Base-by-base conservation (phyloP, 768 basidiomycete genomes). In the Boletus pseudo-olivaceus region DNA sequence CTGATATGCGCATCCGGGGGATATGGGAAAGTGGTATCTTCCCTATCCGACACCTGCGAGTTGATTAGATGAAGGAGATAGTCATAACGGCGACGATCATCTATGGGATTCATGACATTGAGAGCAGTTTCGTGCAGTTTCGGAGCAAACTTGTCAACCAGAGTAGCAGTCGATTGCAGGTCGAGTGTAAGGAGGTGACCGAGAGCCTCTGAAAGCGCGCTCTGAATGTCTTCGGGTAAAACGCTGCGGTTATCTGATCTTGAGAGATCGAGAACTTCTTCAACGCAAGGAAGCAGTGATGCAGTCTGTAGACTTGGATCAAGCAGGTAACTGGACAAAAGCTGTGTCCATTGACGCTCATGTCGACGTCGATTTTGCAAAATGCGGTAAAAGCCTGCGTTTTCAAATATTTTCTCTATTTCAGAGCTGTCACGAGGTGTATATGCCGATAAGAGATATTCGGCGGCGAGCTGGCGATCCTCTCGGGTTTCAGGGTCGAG, bases 381-480 rank as follows among this genome's bases (percentile, higher is more conserved):
- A 55, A 99, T 95, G 37, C 94, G 83, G 68, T 85, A 95, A 74
- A 99, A 99, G 0, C 91, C 87, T 1, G 96, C 94, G 10, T 74
- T 65, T 62, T 88, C 82, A 66, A 98, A 96, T 3, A 93, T 73
- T 10, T 66, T 66, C 38, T 87, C 70, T 49, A 96, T 78, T 20
- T 76, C 75, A 23, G 89, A 85, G 60, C 76, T 77, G 53, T 94
- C 85, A 58, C 87, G 85, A 0, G 96, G 97, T 37, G 83, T 91
- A 68, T 97, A 98, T 0, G 81, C 82, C 2, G 97, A 99, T 17
- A 98, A 78, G 32, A 99, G 82, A 68, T 87, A 97, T 72, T 99
- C 97, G 8, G 87, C 85, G 0, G 97, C 97, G 7, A 99, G 79
- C 65, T 99, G 93, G 14, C 97, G 85, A 71, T 98, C 97, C 66